Evolutionary conservation across 1,284 basidiomycete genomes (phyloP).

Genomic region (Ceratobasidium sp.): DNA sequence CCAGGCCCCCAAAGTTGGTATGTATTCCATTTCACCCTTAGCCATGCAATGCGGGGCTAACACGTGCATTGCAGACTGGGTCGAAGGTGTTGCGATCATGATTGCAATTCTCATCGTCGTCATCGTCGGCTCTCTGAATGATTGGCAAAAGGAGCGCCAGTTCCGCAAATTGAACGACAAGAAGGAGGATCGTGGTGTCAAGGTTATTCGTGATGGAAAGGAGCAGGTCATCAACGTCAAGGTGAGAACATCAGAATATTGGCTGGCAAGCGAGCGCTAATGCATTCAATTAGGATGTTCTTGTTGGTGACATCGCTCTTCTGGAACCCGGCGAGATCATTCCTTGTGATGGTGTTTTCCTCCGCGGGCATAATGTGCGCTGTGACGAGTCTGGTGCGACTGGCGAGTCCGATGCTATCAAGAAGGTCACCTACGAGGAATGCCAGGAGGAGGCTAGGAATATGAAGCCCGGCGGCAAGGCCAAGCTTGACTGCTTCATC

Average conservation of each 20-base stretch:
- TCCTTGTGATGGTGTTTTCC: slow-evolving; percentile 94
- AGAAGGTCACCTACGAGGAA: slow-evolving; percentile 84
- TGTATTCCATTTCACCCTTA: not conserved
- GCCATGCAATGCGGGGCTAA: slow-evolving; percentile 44
- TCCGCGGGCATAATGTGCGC: slow-evolving; percentile 91
- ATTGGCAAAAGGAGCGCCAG: slow-evolving; percentile 98
- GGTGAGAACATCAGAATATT: slow-evolving; percentile 55
- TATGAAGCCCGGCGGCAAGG: slow-evolving; percentile 53
- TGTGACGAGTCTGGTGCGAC: slow-evolving; percentile 98
- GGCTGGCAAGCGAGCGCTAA: slow-evolving; percentile 14
- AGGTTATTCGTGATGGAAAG: slow-evolving; percentile 86
- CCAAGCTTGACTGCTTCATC: slow-evolving; percentile 91
- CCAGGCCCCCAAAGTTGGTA: slow-evolving; percentile 66
- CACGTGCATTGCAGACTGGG: slow-evolving; percentile 76
- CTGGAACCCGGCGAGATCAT: slow-evolving; percentile 96
- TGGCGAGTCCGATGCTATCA: slow-evolving; percentile 95
- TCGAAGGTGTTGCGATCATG: slow-evolving; percentile 97
- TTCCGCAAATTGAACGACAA: slow-evolving; percentile 93
- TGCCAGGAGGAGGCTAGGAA: slow-evolving; percentile 63
- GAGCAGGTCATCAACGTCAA: slow-evolving; percentile 86
- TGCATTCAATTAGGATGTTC: slow-evolving; percentile 71
- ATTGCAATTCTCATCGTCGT: slow-evolving; percentile 89
- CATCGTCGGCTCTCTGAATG: slow-evolving; percentile 87
- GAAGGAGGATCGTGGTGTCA: slow-evolving; percentile 94
- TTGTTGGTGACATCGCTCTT: slow-evolving; percentile 93